Evolutionary conservation across 768 basidiomycete genomes (phyloP).

Genomic region (Psilocybe tampanensis): DNA sequence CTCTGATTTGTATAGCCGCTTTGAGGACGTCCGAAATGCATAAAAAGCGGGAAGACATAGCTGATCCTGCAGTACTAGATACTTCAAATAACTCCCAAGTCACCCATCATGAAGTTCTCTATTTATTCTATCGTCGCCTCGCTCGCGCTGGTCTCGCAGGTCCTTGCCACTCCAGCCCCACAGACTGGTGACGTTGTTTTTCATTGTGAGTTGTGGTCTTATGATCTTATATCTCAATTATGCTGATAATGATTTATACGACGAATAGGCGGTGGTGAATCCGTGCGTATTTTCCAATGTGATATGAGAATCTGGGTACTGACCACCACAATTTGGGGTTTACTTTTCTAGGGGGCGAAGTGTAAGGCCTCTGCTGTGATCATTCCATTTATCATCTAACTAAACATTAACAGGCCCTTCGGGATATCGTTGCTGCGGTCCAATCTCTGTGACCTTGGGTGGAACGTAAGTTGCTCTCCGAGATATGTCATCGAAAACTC

Average conservation of each 20-base stretch:
- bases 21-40: neutral
- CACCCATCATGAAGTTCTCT: constrained; percentile 13
- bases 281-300: constrained; percentile 9
- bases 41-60: neutral
- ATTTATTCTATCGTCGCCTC: neutral
- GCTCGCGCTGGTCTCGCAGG: constrained; percentile 6
- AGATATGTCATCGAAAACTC: neutral
- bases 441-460: constrained; percentile 10
- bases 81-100: neutral
- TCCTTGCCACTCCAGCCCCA: constrained; percentile 11
- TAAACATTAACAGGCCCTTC: constrained; percentile 9
- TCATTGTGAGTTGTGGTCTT: constrained; percentile 5
- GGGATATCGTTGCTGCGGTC: constrained; percentile 19
- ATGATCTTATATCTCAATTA: neutral
- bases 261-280: constrained; percentile 5
- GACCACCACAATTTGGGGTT: too few species aligned
- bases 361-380: neutral
- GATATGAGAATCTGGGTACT: too few species aligned
- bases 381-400: too few species aligned
- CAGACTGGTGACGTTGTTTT: neutral
- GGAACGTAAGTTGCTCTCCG: constrained; percentile 12
- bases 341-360: neutral
- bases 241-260: neutral
- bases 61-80: neutral
- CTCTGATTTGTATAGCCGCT: too few species aligned